Evolutionary conservation across 164 flowering plant species (phyloP).

Genomic region (Macadamia tetraphylla): DNA sequence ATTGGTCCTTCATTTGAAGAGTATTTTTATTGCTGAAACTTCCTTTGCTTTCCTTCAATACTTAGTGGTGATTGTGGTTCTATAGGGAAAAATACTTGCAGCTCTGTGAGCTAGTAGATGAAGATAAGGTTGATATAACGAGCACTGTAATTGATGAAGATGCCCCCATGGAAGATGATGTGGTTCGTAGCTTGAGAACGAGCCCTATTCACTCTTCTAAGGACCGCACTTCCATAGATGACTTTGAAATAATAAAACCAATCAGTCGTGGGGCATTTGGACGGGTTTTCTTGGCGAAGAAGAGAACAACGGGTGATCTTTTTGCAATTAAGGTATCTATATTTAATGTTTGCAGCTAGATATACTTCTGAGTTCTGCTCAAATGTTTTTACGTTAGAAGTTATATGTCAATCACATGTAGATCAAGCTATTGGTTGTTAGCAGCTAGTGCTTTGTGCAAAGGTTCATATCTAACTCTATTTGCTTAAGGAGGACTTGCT

Average conservation of each 20-base stretch:
- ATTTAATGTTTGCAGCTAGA: neutral
- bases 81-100: conserved; percentile 93
- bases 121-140: conserved; percentile 77
- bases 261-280: conserved; percentile 99
- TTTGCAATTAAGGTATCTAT: conserved; percentile 93
- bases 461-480: too few species aligned
- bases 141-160: conserved; percentile 91
- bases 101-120: conserved; percentile 82
- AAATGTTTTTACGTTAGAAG: too few species aligned
- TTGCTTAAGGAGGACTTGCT: too few species aligned
- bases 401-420: too few species aligned
- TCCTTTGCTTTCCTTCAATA: neutral
- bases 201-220: conserved; percentile 77
- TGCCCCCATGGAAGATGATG: conserved; percentile 91
- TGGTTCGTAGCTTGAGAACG: conserved; percentile 84
- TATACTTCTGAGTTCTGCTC: neutral
- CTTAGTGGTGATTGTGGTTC: conserved; percentile 9
- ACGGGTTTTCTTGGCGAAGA: conserved; percentile 94
- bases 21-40: too few species aligned
- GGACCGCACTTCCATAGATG: conserved; percentile 98
- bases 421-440: too few species aligned
- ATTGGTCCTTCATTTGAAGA: too few species aligned
- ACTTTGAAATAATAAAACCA: conserved; percentile 97
- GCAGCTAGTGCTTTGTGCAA: too few species aligned
- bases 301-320: conserved; percentile 97